phyloP scores from a whole-genome alignment of 2,329 filamentous ascomycete genomes.

The Macrophomina pseudophaseolina region DNA sequence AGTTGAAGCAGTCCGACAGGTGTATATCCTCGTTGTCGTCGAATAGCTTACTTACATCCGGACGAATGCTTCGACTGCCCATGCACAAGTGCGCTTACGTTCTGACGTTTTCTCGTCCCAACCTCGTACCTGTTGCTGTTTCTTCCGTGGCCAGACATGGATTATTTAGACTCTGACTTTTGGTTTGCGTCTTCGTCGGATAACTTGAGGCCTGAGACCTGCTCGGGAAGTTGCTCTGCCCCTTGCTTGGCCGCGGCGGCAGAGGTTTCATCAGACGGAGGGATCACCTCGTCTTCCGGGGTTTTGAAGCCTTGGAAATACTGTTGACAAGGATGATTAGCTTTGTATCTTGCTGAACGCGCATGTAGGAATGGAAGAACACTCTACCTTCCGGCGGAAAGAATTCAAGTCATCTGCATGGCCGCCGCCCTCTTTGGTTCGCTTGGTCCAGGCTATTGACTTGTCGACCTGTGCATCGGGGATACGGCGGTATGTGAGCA shows the following conservation, averaged over 20 bases:
- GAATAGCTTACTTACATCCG: too few relatives aligned
- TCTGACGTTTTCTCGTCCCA: too few relatives aligned
- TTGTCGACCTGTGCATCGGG: conserved; percentile 45
- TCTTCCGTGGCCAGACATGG: background rate
- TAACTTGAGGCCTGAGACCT: background rate
- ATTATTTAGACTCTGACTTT: background rate
- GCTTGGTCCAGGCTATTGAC: conserved; percentile 31
- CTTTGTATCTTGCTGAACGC: background rate
- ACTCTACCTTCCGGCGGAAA: conserved; percentile 62
- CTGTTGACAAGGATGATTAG: conserved; percentile 5
- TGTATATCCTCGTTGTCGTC: too few relatives aligned
- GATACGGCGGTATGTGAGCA: conserved; percentile 83
- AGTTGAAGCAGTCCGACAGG: too few relatives aligned
- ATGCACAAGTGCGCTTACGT: too few relatives aligned
- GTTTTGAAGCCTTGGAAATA: conserved; percentile 50
- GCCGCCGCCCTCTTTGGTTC: conserved; percentile 48
- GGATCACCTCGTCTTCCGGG: background rate
- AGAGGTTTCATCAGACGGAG: background rate
- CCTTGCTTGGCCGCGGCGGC: background rate
- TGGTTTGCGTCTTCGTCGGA: background rate
- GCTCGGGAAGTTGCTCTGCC: background rate
- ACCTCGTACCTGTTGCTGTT: background rate
- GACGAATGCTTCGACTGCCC: background rate
- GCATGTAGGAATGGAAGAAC: background rate
- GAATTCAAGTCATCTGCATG: conserved; percentile 71